These are phyloP conservation scores for Artemisia princeps DNA, from an alignment of 140 eudicot species.

Conservation along the genomic window DNA sequence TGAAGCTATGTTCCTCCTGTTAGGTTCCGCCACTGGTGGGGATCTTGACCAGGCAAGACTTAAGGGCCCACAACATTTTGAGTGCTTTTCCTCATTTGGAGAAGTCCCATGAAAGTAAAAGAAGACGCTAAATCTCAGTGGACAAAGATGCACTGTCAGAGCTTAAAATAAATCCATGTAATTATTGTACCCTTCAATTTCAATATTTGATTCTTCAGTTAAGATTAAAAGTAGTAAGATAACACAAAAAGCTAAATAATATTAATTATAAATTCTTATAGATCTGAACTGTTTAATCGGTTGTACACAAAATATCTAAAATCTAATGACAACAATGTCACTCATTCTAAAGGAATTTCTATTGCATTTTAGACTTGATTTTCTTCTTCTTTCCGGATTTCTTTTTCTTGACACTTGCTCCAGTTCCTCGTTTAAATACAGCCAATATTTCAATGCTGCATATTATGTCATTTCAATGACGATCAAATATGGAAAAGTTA, in stretches of 20 bases:
- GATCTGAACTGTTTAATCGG: constrained; percentile 23
- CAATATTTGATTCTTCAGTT: constrained; percentile 13
- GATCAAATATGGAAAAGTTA: not conserved
- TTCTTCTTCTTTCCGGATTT: constrained; percentile 60
- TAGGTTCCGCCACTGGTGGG: constrained; percentile 81
- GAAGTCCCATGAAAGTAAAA: constrained; percentile 42
- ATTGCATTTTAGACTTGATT: constrained; percentile 14
- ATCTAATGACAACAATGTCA: constrained; percentile 5
- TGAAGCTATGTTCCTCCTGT: constrained; percentile 21
- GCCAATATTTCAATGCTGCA: constrained; percentile 95
- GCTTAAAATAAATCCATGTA: constrained; percentile 8
- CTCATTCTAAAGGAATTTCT: not conserved
- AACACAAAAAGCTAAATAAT: not conserved
- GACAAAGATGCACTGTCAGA: not conserved
- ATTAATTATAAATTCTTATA: constrained; percentile 12
- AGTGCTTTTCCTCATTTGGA: constrained; percentile 68
- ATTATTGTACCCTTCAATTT: constrained; percentile 16
- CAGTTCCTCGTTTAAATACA: constrained; percentile 65
- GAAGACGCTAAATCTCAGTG: constrained; percentile 25
- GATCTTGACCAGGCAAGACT: constrained; percentile 85
- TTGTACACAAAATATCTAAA: constrained; percentile 20
- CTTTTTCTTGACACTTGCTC: constrained; percentile 51
- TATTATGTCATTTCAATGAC: constrained; percentile 14
- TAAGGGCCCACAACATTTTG: constrained; percentile 78
- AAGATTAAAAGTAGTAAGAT: constrained; percentile 10